Percentiles rank a stretch among this genome's conserved stretches.
Evolutionary conservation across 139 green algal species (phyloP).

Genomic region (Tetraselmis chui): DNA sequence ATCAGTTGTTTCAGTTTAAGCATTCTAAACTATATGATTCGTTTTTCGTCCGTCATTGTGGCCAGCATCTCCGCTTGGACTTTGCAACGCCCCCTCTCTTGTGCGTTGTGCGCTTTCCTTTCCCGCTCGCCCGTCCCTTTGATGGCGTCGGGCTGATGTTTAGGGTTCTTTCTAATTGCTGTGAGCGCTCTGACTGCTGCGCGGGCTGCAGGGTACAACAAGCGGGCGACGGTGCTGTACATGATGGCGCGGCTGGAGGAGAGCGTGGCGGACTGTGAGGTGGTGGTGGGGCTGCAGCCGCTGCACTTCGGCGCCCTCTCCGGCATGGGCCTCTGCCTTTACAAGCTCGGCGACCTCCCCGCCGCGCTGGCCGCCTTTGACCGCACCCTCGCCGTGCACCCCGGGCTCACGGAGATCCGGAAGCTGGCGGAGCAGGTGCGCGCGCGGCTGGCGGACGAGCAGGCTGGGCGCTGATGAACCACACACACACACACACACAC

Average conservation of each 20-base stretch:
- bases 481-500: too few species aligned
- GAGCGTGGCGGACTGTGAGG: constrained; percentile 39
- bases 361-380: constrained; percentile 48
- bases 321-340: constrained; percentile 56
- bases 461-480: too few species aligned
- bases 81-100: too few species aligned
- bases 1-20: too few species aligned
- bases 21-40: too few species aligned
- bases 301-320: constrained; percentile 61
- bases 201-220: constrained; percentile 47
- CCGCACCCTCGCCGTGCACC: constrained; percentile 42
- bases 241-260: constrained; percentile 42
- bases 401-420: constrained; percentile 27
- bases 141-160: too few species aligned
- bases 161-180: too few species aligned
- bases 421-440: constrained; percentile 26
- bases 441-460: not conserved
- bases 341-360: not conserved
- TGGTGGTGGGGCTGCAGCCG: constrained; percentile 43
- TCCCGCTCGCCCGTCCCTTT: too few species aligned
- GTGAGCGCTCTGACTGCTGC: too few species aligned
- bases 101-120: too few species aligned
- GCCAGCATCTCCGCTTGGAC: too few species aligned
- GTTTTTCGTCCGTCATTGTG: too few species aligned
- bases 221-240: constrained; percentile 60